A percentile compares a stretch with the other conserved stretches of the same genome.
These are phyloP conservation scores for Pseudohyphozyma bogoriensis DNA, from an alignment of 768 basidiomycete genomes.

Conservation along the genomic window DNA sequence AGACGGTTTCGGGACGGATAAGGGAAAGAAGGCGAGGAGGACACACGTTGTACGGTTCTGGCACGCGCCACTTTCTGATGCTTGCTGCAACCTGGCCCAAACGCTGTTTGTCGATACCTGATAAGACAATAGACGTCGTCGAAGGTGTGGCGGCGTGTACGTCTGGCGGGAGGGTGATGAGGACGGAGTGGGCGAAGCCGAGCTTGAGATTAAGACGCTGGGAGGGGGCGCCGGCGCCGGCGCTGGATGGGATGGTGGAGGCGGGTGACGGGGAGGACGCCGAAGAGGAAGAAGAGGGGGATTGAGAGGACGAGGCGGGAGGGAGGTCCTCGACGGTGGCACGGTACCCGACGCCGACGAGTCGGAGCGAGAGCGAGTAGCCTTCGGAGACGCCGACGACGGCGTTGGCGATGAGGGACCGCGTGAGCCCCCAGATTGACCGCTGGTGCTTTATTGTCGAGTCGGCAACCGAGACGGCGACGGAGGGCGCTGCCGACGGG, in stretches of 20 bases:
- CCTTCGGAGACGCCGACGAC: constrained; percentile 81
- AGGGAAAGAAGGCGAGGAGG: not conserved
- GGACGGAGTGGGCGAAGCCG: constrained; percentile 80
- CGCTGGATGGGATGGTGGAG: too few relatives aligned
- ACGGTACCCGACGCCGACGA: constrained; percentile 93
- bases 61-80: constrained; percentile 70
- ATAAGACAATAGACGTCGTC: constrained; percentile 72
- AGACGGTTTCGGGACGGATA: not conserved
- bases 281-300: not conserved
- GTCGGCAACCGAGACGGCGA: constrained; percentile 9
- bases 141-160: constrained; percentile 70
- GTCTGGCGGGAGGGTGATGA: constrained; percentile 66
- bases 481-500: not conserved
- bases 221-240: constrained; percentile 1
- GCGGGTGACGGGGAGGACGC: too few relatives aligned
- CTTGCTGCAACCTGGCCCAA: constrained; percentile 80
- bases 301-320: constrained; percentile 35
- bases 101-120: constrained; percentile 76
- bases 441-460: constrained; percentile 48
- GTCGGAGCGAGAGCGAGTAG: constrained; percentile 67
- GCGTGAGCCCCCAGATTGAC: constrained; percentile 89
- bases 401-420: constrained; percentile 80
- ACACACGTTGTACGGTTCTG: constrained; percentile 84
- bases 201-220: constrained; percentile 70
- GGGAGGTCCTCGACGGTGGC: constrained; percentile 75